Evolutionary conservation across 441 rosid genomes (phyloP), one percentile per base, ranked within the genome.

Genomic region (Euphorbia celastroides): DNA sequence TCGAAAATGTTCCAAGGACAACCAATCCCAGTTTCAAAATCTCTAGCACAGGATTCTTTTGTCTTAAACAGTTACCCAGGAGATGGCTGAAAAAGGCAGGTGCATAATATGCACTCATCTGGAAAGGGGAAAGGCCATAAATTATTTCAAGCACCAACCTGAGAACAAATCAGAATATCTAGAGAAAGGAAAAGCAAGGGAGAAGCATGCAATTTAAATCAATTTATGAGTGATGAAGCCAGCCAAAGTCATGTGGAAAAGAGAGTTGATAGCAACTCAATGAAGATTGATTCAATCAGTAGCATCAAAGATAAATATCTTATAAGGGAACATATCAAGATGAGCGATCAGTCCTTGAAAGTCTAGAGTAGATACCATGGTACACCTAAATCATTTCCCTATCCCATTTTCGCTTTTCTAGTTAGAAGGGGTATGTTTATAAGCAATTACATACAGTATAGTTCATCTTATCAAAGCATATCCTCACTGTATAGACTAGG

Each of bases 41-140:
- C 84, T 84, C 79, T 59, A 85, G 81, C 61, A 82, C n/a, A 10
- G 97, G 94, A 69, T 70, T 79, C 67, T 81, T 88, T 25, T 82
- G 78, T 75, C 83, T 82, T 46, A 94, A 75, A 79, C 91, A 89
- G 77, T 85, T 94, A 60, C 99, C 97, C 11, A 91, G 74, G 63
- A 89, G 86, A 78, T 88, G 86, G 82, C 96, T 77, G 79, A 88
- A 94, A 82, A 94, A 86, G 5, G 96, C 96, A 19, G 96, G 97
- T 11, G 97, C 97, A 81, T 80, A 88, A 60, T 94, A 91, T 70
- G 96, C 93, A 82, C 96, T 93, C 96, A 89, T 89, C 99, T 93
- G 82, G 48, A 34, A 57, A 44, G 61, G 51, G 62, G 51, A 34
- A 42, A 27, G 13, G 20, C 28, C 42, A 14, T 31, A 57, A 60